phyloP scores from a whole-genome alignment of 192 early-diverging fungal genomes.

The Kickxella alabastrina region DNA sequence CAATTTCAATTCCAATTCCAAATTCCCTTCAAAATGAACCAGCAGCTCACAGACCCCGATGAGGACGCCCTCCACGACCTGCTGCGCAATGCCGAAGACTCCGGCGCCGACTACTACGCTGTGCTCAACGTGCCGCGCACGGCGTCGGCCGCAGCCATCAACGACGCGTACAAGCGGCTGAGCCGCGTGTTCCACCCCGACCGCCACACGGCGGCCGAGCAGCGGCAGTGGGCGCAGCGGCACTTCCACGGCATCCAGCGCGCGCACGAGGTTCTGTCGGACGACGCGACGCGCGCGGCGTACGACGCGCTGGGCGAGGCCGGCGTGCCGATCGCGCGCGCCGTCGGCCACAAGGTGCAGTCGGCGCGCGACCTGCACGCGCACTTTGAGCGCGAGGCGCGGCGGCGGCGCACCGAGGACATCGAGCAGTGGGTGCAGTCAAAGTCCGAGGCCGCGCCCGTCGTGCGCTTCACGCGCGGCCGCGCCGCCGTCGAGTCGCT shows the following conservation, averaged over 20 bases:
- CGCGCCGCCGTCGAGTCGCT: conserved; percentile 1
- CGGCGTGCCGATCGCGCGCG: conserved; percentile 62
- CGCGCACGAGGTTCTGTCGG: conserved; percentile 81
- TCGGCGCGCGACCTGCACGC: conserved; percentile 66
- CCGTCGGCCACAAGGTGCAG: conserved; percentile 65
- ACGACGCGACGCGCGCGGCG: conserved; percentile 69
- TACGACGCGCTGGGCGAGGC: conserved; percentile 95
- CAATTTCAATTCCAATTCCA: no score
- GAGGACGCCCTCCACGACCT: conserved; percentile 28
- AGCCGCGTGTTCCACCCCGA: conserved; percentile 79
- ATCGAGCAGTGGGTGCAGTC: conserved; percentile 65
- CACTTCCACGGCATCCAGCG: conserved; percentile 74
- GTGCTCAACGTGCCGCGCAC: conserved; percentile 64
- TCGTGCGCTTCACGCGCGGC: conserved; percentile 26
- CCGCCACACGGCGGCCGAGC: conserved; percentile 60
- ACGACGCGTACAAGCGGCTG: conserved; percentile 68
- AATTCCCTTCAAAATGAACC: no score
- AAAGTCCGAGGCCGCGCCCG: conserved; percentile 46
- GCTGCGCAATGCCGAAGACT: conserved; percentile 12
- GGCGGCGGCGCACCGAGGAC: conserved; percentile 57
- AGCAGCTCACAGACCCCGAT: no score
- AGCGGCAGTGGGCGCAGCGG: conserved; percentile 62
- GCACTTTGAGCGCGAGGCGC: conserved; percentile 62
- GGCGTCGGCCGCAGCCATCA: conserved; percentile 57
- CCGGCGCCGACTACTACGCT: conserved; percentile 56